phyloP scores from a whole-genome alignment of 2,329 filamentous ascomycete species.

The Microcera coccophila region DNA sequence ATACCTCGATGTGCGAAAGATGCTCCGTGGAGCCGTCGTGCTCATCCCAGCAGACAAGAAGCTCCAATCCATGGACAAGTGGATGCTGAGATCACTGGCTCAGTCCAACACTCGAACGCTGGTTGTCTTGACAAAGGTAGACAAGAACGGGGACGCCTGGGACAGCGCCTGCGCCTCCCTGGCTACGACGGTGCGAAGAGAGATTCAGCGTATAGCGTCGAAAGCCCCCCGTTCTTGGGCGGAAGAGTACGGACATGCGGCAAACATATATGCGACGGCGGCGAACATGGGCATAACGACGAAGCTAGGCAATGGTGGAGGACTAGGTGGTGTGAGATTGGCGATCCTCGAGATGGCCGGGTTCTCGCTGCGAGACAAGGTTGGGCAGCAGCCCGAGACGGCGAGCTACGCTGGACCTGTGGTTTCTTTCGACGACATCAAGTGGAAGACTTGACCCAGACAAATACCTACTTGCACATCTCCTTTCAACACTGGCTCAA shows the following conservation, averaged over 20 bases:
- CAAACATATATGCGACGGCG: slow-evolving; percentile 35
- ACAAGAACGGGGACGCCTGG: slow-evolving; percentile 41
- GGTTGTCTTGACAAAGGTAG: slow-evolving; percentile 55
- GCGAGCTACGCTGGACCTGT: slow-evolving; percentile 34
- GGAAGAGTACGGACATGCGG: slow-evolving; percentile 27
- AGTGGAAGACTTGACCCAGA: slow-evolving; percentile 29
- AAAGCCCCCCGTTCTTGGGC: slow-evolving; percentile 26
- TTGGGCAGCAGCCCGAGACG: slow-evolving; percentile 35
- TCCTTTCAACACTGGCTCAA: too few relatives aligned
- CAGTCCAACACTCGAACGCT: slow-evolving; percentile 42
- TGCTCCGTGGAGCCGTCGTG: slow-evolving; percentile 50
- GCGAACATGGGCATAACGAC: slow-evolving; percentile 33
- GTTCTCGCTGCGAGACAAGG: slow-evolving; percentile 27
- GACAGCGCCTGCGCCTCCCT: slow-evolving; percentile 23
- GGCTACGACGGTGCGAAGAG: slow-evolving; percentile 25
- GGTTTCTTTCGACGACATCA: slow-evolving; percentile 39
- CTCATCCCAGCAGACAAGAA: slow-evolving; percentile 52
- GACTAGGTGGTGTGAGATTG: slow-evolving; percentile 38
- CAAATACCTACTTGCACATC: too few relatives aligned
- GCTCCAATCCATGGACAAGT: slow-evolving; percentile 45
- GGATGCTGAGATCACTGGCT: slow-evolving; percentile 46
- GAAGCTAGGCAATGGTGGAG: slow-evolving; percentile 33
- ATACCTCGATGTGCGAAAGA: slow-evolving; percentile 46
- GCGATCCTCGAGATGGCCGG: slow-evolving; percentile 42
- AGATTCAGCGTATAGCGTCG: slow-evolving; percentile 23